Evolutionary conservation across 192 early-diverging fungal species (phyloP), one percentile per base, ranked within the genome.

Genomic region (Gigaspora rosea): DNA sequence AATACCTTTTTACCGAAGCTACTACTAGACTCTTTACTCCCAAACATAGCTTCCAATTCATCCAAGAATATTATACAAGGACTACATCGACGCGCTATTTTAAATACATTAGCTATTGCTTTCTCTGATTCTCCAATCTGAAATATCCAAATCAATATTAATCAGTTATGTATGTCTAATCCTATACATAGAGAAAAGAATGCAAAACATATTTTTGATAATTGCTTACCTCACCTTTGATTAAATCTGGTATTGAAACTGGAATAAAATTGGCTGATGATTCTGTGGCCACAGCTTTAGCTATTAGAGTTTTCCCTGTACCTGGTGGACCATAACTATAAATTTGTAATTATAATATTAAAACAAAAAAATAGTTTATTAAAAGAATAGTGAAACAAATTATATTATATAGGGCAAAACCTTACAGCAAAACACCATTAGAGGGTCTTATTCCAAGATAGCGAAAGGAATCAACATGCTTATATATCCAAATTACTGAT

Each of bases 121-220:
- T 98, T 98, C 82, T 97, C 97, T 0, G 95, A 97, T 80, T 96
- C 96, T 11, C 96, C 96, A 3, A 98, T 89, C 88, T 87, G 67
- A 41, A 73, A 6, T 75, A 61, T 15, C 8, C 0, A 18, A 36
- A 8, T 27, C 22, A 35, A 16, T 6, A 16, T 33, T 10, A 35
- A 15, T 64, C 4, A 35, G 6, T 27, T 18, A 56, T 56, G 12
- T 56, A 56, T 15, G 5, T 18, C 4, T 27, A 54, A 8, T 59
- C 57, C 57, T n/a, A 18, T 56, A 62, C 47, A 27, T 7, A 2
- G n/a, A 18, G 12, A 7, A 52, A 32, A 11, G 2, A 8, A 6
- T 11, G 41, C 7, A 41, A 7, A 57, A 15, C 20, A 20, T 12
- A 22, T 16, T 6, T 50, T 27, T 27, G 27, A 27, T 27, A 27